These are phyloP conservation scores for Trichophyton benhamiae DNA, from an alignment of 2,329 filamentous ascomycete species.

Conservation along the genomic window DNA sequence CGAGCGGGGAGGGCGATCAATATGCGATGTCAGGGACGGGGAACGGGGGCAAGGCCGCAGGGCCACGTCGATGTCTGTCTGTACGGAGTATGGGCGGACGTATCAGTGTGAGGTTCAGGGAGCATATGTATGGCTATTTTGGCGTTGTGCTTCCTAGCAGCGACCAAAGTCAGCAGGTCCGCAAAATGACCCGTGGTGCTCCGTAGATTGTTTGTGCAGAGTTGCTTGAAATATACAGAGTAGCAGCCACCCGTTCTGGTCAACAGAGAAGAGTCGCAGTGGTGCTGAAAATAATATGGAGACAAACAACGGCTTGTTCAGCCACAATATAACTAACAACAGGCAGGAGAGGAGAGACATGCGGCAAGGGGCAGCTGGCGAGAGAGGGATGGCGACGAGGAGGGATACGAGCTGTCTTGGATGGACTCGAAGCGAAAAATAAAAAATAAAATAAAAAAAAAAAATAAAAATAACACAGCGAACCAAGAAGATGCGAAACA, in stretches of 20 bases:
- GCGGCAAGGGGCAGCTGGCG: not conserved
- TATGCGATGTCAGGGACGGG: conserved; percentile 3
- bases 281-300: not conserved
- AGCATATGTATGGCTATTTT: not conserved
- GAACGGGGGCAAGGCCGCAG: not conserved
- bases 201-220: too few relatives aligned
- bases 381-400: not conserved
- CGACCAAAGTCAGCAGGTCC: not conserved
- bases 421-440: not conserved
- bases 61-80: not conserved
- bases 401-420: not conserved
- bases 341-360: not conserved
- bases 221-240: not conserved
- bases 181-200: not conserved
- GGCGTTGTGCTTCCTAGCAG: not conserved
- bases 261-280: not conserved
- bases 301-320: not conserved
- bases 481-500: conserved; percentile 2
- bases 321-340: not conserved
- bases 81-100: not conserved
- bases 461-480: not conserved
- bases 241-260: not conserved
- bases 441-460: not conserved
- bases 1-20: conserved; percentile 2
- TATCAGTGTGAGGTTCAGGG: not conserved